A percentile compares a stretch with the other conserved stretches of the same genome.
These are phyloP conservation scores for Nemania serpens DNA, from an alignment of 2,329 filamentous ascomycete species.

Conservation along the genomic window DNA sequence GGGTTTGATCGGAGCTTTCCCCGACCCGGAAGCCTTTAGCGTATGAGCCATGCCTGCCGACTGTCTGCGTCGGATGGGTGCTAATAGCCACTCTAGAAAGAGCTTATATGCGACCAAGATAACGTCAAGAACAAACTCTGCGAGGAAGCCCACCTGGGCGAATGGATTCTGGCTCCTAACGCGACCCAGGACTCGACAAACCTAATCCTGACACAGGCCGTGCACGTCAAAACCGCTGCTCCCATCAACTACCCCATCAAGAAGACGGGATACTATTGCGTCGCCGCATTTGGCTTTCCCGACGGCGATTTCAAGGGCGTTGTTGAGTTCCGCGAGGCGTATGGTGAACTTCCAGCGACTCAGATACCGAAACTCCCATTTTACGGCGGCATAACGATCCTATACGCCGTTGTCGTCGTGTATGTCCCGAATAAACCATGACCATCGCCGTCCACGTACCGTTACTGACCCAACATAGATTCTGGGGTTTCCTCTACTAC, in stretches of 20 bases:
- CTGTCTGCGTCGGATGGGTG: not conserved
- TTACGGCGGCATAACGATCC: slow-evolving; percentile 90
- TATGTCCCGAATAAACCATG: slow-evolving; percentile 46
- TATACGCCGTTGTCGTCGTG: slow-evolving; percentile 84
- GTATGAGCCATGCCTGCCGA: slow-evolving; percentile 46
- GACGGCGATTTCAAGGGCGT: slow-evolving; percentile 75
- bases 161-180: slow-evolving; percentile 82
- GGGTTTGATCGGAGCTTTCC: slow-evolving; percentile 72
- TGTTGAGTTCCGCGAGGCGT: slow-evolving; percentile 93
- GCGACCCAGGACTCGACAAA: slow-evolving; percentile 72
- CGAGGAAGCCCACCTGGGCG: slow-evolving; percentile 75
- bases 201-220: slow-evolving; percentile 76
- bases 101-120: slow-evolving; percentile 77
- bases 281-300: slow-evolving; percentile 75
- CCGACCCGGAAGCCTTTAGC: slow-evolving; percentile 57
- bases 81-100: slow-evolving; percentile 52
- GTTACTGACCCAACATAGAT: slow-evolving; percentile 50
- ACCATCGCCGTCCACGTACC: slow-evolving; percentile 20
- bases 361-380: slow-evolving; percentile 98
- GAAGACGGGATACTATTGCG: slow-evolving; percentile 95
- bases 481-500: slow-evolving; percentile 95
- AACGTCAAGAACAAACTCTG: slow-evolving; percentile 73
- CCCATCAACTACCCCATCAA: slow-evolving; percentile 82
- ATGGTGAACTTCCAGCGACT: slow-evolving; percentile 90
- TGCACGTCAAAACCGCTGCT: slow-evolving; percentile 77